A percentile compares a stretch with the other conserved stretches of the same genome.
Conservation (phyloP, 2,329 filamentous ascomycete genomes). For the Botryotinia globosa region DNA sequence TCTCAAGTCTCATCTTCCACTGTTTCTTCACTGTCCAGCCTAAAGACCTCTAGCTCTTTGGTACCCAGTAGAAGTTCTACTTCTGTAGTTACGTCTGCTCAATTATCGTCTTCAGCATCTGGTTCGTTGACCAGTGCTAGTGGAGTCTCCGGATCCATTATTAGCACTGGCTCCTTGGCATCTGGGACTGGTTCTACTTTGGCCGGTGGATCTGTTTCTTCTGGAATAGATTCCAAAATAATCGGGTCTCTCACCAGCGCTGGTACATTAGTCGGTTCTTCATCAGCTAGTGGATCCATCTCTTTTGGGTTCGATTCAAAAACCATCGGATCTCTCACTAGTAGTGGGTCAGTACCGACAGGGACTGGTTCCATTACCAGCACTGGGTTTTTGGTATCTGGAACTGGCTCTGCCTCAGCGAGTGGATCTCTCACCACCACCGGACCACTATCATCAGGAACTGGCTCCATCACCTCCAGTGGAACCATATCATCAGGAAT, state of each 20-base stretch:
- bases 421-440: not conserved
- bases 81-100: not conserved
- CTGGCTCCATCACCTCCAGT: not conserved
- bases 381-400: not conserved
- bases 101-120: not conserved
- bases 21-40: not conserved
- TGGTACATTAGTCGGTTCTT: no score
- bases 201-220: not conserved
- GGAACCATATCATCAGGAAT: not conserved
- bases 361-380: not conserved
- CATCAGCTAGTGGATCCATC: no score
- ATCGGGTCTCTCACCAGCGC: no score
- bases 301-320: no score
- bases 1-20: not conserved
- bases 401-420: not conserved
- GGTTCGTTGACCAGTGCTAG: not conserved
- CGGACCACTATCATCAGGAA: not conserved
- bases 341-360: no score
- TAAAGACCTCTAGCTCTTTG: not conserved
- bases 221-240: not conserved
- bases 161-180: not conserved
- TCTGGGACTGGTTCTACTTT: not conserved
- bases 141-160: not conserved
- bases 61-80: not conserved
- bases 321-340: no score